Evolutionary conservation across 2,329 filamentous ascomycete species (phyloP), one percentile per base, ranked within the genome.

Genomic region (Epichloe elymi): DNA sequence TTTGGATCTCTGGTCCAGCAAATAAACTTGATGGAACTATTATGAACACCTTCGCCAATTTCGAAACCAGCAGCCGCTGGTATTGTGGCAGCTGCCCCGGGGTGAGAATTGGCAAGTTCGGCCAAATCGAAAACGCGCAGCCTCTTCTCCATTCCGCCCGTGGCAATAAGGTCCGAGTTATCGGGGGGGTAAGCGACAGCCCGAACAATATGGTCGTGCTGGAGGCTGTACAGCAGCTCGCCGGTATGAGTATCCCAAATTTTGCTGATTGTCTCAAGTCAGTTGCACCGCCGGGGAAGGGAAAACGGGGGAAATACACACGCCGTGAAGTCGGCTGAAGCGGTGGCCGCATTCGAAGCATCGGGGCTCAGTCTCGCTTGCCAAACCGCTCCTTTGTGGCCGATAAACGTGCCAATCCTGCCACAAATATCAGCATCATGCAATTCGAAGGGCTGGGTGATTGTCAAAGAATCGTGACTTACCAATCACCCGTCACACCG

Each of bases 341-440:
- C 93, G 36, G 94, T 97, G 10, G 90, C 93, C 52, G 93, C 91
- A 46, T 89, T 83, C 26, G 81, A 82, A 41, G 89, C 88, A 70
- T 97, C 89, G 19, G 87, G 83, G 49, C 89, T 95, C 37, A 98
- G 76, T 60, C 90, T 82, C 50, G 90, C 88, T 71, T 96, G 90
- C 89, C 93, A 98, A 54, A 97, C 91, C 38, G 93, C 93, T 56
- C 93, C 93, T 71, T 98, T 97, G 74, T 98, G 93, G 40, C 93
- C 93, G 61, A 98, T 85, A 65, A 97, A 97, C 38, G 93, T 97
- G 46, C 93, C 93, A 60, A 97, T 97, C 87, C 88, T 94, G 65
- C 86, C 8, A 11, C 8, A 4, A 2, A 10, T 19, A 33, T 54
- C 14, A 54, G 42, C 8, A 51, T 46, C 2, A 19, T 33, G 11